A percentile compares a stretch with the other conserved stretches of the same genome.
phyloP scores from a whole-genome alignment of 257 asterid species.

The Gardenia jasminoides region DNA sequence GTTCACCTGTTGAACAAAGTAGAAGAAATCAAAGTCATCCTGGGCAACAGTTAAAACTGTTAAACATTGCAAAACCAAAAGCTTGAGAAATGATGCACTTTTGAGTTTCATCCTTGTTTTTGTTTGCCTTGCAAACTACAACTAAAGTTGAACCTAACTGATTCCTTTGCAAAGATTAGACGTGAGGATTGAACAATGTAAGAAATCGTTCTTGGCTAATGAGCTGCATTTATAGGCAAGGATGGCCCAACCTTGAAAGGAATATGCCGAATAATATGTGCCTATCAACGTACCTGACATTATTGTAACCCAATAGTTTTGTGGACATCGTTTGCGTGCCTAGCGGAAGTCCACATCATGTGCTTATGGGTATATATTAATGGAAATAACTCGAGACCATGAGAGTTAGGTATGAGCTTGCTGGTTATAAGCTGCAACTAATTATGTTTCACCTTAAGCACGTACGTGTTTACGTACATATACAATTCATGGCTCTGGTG shows the following conservation, averaged over 20 bases:
- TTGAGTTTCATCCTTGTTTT: conserved; percentile 13
- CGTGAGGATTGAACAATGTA: neutral
- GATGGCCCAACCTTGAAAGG: neutral
- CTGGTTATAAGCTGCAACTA: neutral
- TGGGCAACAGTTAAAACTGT: conserved; percentile 20
- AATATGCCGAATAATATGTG: conserved; percentile 10
- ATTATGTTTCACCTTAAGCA: neutral
- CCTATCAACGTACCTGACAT: conserved; percentile 2
- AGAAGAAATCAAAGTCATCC: conserved; percentile 40
- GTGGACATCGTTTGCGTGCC: neutral
- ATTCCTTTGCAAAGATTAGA: neutral
- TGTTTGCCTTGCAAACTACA: neutral
- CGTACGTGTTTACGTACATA: neutral
- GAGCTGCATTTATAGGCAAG: conserved; percentile 16
- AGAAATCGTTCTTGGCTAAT: neutral
- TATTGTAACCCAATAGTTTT: neutral
- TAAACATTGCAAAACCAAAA: conserved; percentile 21
- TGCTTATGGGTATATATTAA: neutral
- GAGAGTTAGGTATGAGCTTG: neutral
- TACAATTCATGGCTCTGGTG: neutral
- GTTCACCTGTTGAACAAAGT: conserved; percentile 41
- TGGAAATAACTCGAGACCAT: neutral
- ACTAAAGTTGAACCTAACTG: neutral
- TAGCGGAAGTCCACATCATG: neutral
- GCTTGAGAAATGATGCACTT: conserved; percentile 18